Evolutionary conservation across 164 flowering plant genomes (phyloP).

Genomic region (Stephania yunnanensis): DNA sequence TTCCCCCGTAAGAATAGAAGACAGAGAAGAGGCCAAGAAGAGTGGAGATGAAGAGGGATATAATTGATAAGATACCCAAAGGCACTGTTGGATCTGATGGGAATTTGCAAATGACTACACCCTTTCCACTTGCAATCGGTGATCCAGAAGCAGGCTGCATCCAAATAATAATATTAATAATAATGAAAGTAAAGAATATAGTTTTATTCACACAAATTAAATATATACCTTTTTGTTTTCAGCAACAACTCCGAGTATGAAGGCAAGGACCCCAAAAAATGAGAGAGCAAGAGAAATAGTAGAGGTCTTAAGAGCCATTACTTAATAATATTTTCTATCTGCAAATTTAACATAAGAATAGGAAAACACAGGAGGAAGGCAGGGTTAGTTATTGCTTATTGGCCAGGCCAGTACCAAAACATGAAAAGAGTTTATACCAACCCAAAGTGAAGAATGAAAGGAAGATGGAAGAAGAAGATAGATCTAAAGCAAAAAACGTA

Average conservation of each 20-base stretch:
- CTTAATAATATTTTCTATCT: too few species aligned
- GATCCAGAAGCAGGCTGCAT: slow-evolving; percentile 55
- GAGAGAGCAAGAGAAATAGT: slow-evolving; percentile 37
- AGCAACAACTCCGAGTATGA: slow-evolving; percentile 55
- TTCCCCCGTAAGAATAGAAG: slow-evolving; percentile 68
- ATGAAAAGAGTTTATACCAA: too few species aligned
- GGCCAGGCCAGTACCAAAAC: too few species aligned
- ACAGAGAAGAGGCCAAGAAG: slow-evolving; percentile 39
- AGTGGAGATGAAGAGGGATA: slow-evolving; percentile 31
- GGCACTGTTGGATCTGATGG: slow-evolving; percentile 59
- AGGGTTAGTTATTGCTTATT: too few species aligned
- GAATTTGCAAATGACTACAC: slow-evolving; percentile 47
- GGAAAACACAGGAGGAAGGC: too few species aligned
- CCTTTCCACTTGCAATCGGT: slow-evolving; percentile 33
- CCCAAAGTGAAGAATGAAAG: too few species aligned
- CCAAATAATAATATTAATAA: neutral
- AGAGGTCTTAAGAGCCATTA: slow-evolving; percentile 22
- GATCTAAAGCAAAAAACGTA: too few species aligned
- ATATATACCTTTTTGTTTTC: slow-evolving; percentile 79
- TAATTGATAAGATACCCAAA: slow-evolving; percentile 46
- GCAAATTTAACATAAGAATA: too few species aligned
- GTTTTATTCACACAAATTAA: too few species aligned
- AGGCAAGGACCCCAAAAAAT: slow-evolving; percentile 37
- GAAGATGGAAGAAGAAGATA: too few species aligned
- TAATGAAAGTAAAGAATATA: too few species aligned